A percentile compares a stretch with the other conserved stretches of the same genome.
These are phyloP conservation scores for Eremomyces bilateralis DNA, from an alignment of 495 filamentous ascomycete genomes.

Conservation along the genomic window DNA sequence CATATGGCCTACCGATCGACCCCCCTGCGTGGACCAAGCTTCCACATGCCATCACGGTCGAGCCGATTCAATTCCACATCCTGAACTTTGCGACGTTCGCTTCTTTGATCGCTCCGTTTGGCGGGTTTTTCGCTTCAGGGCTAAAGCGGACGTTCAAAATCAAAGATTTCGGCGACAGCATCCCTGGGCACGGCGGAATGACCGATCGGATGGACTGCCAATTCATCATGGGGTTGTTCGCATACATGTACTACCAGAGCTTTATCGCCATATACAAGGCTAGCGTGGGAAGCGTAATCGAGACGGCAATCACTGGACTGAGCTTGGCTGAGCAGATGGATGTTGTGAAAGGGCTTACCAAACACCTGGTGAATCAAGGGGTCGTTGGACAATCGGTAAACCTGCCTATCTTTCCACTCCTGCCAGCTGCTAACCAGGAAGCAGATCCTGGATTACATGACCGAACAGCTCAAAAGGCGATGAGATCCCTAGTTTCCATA, in stretches of 20 bases:
- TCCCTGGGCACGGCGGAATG: constrained; percentile 94
- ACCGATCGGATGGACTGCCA: constrained; percentile 99
- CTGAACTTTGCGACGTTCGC: constrained; percentile 82
- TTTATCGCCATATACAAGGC: constrained; percentile 80
- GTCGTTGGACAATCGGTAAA: constrained; percentile 38
- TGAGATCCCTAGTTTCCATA: no score
- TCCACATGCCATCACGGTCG: constrained; percentile 37
- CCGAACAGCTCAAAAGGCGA: not conserved
- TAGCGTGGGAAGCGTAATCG: constrained; percentile 65
- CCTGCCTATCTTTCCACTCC: not conserved
- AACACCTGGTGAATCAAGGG: constrained; percentile 75
- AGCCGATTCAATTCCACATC: constrained; percentile 91
- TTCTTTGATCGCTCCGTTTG: constrained; percentile 91
- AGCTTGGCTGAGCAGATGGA: constrained; percentile 71
- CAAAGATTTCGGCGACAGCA: constrained; percentile 97
- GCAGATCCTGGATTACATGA: constrained; percentile 1
- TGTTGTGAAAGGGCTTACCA: constrained; percentile 60
- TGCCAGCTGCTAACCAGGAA: not conserved
- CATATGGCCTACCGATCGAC: constrained; percentile 57
- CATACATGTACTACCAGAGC: constrained; percentile 94
- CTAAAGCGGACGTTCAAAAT: constrained; percentile 98
- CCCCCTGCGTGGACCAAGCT: constrained; percentile 33
- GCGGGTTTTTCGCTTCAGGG: constrained; percentile 95
- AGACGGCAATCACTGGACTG: constrained; percentile 68
- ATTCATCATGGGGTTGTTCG: constrained; percentile 98